Base-by-base conservation (phyloP, 805 yeast species). In the Clavispora vitiphila region DNA sequence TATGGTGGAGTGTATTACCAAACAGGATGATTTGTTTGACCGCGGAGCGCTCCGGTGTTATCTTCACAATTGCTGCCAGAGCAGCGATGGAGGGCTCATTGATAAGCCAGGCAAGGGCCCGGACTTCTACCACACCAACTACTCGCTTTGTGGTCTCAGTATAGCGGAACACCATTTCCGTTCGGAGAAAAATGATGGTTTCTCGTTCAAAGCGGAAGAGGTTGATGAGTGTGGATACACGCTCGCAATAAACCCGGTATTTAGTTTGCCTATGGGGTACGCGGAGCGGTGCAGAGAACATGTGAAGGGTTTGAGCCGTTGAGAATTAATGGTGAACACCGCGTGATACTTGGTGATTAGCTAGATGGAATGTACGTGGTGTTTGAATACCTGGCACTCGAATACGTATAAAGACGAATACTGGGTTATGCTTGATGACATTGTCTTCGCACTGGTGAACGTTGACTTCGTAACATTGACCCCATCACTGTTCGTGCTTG, bases 71-170 rank as follows among this genome's bases (percentile, higher is more conserved):
- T 89, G 96, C 57, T 80, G 95, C 47, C 99, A 93, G 62, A 66
- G 70, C 11, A 55, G 62, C 11, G 55, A 54, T 2, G 95, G 95
- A 1, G 99, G 99, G 0, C 66, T 93, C 16, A 64, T 82, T 36
- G 99, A 93, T 59, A 93, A 93, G 60, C 98, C 98, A 0, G 87
- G 87, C 1, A 78, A 75, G 46, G 52, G 61, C 6, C 80, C 93
- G 0, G 99, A 93, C 59, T 83, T 82, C 44, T 93, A 93, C 61
- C 99, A 93, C 56, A 83, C 96, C 1, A 88, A 90, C 57, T 93
- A 93, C 58, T 80, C 81, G 0, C 64, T 90, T 2, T 65, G 83
- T 41, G 99, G 99, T 0, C 65, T 91, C 22, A 76, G 87, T 35
- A 64, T 72, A 35, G 68, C 78, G 14, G 85, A 80, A 50, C 67